Evolutionary conservation across 163 green algal genomes (phyloP), one percentile per base, ranked within the genome.

Genomic region (Prototheca wickerhamii): DNA sequence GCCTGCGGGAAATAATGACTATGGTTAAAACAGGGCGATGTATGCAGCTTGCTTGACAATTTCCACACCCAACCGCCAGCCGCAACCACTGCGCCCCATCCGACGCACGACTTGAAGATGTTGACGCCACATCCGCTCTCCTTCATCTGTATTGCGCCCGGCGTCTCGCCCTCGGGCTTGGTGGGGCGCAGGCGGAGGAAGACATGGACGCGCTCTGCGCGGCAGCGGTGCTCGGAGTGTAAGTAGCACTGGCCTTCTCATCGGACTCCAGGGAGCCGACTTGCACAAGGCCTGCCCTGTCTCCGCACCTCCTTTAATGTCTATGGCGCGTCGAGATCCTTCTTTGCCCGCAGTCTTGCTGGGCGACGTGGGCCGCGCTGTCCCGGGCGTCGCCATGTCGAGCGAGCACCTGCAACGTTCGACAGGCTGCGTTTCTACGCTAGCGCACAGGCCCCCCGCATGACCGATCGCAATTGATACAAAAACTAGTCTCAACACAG

Each of bases 131-230:
- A 31, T 33, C 67, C 60, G 34, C 42, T 53, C 0, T 37, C 3
- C 43, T 73, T 68, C 18, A 57, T 6, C 26, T 34, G 46, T 20
- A 73, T 23, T 18, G 50, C 58, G 15, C 60, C 60, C 10, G 42
- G 26, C 26, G 67, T 64, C 53, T 68, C 67, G 21, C 57, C 65
- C 52, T 73, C 67, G 15, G 52, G 26, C 33, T 56, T 73, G 52
- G 42, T 42, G 1, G 67, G 67, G 4, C 67, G 67, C 3, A 73
- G 37, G 18, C 67, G 67, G 37, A 73, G 17, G 34, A 68, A 73
- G n/a, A 73, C 67, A 4, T 43, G 56, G 29, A 73, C 67, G 1
- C 67, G 60, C 42, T 73, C 67, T 68, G 67, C 40, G 40, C 8
- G 49, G 23, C 17, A 57, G 49, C 8, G 37, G 37, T 21, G 10